Evolutionary conservation across 2,329 filamentous ascomycete species (phyloP), one percentile per base, ranked within the genome.

Genomic region (Westerdykella sp.): DNA sequence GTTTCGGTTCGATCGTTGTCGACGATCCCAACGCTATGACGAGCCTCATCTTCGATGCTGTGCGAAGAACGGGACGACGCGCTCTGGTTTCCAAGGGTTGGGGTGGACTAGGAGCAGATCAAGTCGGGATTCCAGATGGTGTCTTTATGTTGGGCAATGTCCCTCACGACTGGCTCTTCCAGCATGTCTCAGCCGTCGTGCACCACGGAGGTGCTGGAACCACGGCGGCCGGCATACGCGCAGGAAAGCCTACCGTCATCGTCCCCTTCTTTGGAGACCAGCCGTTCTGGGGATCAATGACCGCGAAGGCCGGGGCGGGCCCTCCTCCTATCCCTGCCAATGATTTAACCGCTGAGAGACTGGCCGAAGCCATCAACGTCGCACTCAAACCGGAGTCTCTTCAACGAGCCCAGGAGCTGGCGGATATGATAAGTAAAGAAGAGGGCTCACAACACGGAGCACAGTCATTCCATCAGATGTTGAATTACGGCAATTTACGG

Each of bases 191-290:
- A 1, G 83, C 81, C 35, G 88, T 95, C 1, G 84, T 93, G 5
- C 89, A 95, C 59, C 88, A 95, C 50, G 89, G 88, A 16, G 88
- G 89, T 45, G 88, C 88, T 7, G 88, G 88, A 14, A 95, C 88
- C 2, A 94, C 87, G 1, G 87, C 88, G 1, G 86, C 87, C 1
- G 88, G 88, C n/a, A 86, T 95, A 47, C 79, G 84, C 14, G 79
- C 82, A 1, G 88, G 87, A 18, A 82, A 82, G 42, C 88, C 88
- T 2, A 95, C 88, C 0, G 78, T 93, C 2, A 77, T 95, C 2
- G 81, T 95, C 0, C 88, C 88, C 0, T 95, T 95, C 69, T 95
- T 70, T 38, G 67, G 67, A 15, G 66, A 69, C 38, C 66, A 69
- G 39, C 62, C 64, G 2, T 69, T 69, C 43, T 70, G 67, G 67